Evolutionary conservation across 2,329 filamentous ascomycete species (phyloP).

Genomic region (Calonectria fujianensis): DNA sequence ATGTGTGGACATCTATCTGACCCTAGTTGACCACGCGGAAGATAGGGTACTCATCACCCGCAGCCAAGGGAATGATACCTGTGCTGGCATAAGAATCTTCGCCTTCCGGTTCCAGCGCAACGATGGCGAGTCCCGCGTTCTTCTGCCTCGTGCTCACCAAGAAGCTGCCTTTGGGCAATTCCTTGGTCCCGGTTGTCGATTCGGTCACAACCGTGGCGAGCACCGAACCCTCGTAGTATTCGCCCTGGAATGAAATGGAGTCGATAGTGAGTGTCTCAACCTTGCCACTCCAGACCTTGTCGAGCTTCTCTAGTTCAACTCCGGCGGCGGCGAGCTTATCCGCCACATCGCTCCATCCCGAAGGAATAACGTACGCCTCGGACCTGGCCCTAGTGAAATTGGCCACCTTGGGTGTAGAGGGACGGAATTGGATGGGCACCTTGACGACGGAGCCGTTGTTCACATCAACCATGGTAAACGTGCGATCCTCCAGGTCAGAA

Average conservation of each 20-base stretch:
- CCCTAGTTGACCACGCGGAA: constrained; percentile 48
- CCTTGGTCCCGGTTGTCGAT: constrained; percentile 43
- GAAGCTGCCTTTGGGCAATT: constrained; percentile 56
- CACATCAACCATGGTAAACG: constrained; percentile 54
- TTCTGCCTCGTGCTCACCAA: constrained; percentile 58
- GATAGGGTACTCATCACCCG: constrained; percentile 57
- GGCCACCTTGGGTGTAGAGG: constrained; percentile 53
- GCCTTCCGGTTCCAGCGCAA: constrained; percentile 58
- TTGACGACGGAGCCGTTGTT: constrained; percentile 54
- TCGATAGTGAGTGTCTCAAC: constrained; percentile 57
- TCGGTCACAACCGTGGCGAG: constrained; percentile 50
- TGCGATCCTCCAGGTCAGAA: constrained; percentile 44
- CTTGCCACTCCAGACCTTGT: constrained; percentile 48
- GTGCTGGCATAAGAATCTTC: constrained; percentile 58
- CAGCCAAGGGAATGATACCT: constrained; percentile 55
- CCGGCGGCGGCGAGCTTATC: constrained; percentile 54
- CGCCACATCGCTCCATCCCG: constrained; percentile 54
- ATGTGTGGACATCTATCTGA: not conserved
- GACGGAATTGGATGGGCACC: constrained; percentile 54
- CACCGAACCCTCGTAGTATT: constrained; percentile 56
- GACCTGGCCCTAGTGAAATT: constrained; percentile 58
- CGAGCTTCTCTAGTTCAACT: constrained; percentile 51
- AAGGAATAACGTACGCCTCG: constrained; percentile 56
- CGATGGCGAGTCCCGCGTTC: constrained; percentile 56
- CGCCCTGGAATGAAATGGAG: constrained; percentile 42